Base-by-base conservation (phyloP, 2,329 filamentous ascomycete species). In the Talaromyces sp. region DNA sequence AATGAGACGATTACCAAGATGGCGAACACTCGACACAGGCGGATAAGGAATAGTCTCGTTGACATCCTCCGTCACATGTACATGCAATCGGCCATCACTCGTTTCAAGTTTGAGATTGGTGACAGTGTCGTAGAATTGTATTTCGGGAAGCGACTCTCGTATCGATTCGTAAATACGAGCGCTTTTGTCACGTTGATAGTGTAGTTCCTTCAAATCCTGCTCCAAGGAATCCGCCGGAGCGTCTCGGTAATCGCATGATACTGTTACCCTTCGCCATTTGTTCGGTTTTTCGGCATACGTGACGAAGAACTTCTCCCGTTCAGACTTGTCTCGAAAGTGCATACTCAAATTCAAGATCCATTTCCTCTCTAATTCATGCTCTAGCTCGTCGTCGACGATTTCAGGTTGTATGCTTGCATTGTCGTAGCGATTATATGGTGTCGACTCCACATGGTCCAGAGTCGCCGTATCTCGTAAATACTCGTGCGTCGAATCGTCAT, bases 321-420 rank as follows among this genome's bases (percentile, higher is more conserved):
- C 90, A 12, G 93, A 96, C 70, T 89, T 88, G 77, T 99, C 95
- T 64, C 93, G 87, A 75, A 97, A 99, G 75, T 96, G 92, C 95
- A 99, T 97, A 77, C 92, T 97, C 64, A 98, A 83, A 72, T 99
- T 99, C 68, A 99, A 81, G 64, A 99, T 98, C 95, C 95, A 99
- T 71, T 85, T 88, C 65, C 83, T 85, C 71, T 97, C 92, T 61
- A 97, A 83, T 75, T 98, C 93, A 66, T 90, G 86, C 67, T 89
- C 86, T 67, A 96, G 84, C 69, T 72, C 69, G 57, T 76, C 73
- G 16, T 64, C 58, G 18, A 52, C 40, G 39, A 23, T 31, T 7
- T 61, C 63, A 16, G 48, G 37, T 33, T 59, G 57, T 16, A 59
- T 42, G 23, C 52, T 48, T 6, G 18, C 28, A 25, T 63, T 56